Evolutionary conservation across 768 basidiomycete genomes (phyloP).

Genomic region (Collybiopsis confluens): DNA sequence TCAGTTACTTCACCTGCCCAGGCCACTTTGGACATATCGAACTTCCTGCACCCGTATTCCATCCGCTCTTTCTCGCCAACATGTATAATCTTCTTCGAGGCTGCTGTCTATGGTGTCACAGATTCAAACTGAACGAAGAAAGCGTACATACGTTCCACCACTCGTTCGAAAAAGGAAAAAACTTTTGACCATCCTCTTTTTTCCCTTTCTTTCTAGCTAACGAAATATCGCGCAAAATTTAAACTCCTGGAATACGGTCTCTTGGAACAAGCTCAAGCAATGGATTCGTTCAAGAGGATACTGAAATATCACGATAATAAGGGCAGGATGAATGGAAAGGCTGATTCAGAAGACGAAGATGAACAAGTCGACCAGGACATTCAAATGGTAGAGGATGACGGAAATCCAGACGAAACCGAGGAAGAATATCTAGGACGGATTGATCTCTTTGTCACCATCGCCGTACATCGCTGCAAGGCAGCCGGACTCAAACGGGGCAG

Average conservation of each 20-base stretch:
- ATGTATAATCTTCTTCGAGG: conserved; percentile 84
- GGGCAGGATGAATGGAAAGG: conserved; percentile 30
- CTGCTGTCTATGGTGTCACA: conserved; percentile 92
- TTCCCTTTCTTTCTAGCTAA: conserved; percentile 44
- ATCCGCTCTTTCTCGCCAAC: conserved; percentile 92
- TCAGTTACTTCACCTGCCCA: conserved; percentile 92
- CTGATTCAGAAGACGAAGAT: conserved; percentile 29
- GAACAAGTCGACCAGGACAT: conserved; percentile 21
- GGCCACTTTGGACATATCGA: conserved; percentile 99
- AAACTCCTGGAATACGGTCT: conserved; percentile 87
- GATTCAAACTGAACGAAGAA: conserved; percentile 76
- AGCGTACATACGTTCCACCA: conserved; percentile 43
- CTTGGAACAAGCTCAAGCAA: conserved; percentile 69
- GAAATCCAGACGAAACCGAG: conserved; percentile 48
- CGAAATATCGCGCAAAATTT: conserved; percentile 83
- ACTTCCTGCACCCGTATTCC: conserved; percentile 90
- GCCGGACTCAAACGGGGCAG: conserved; percentile 66
- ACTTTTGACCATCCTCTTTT: conserved; percentile 3
- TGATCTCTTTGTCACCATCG: conserved; percentile 62
- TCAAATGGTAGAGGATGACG: conserved; percentile 14
- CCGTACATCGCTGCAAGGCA: conserved; percentile 32
- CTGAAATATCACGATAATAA: conserved; percentile 27
- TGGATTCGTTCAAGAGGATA: conserved; percentile 63
- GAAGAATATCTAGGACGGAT: conserved; percentile 61
- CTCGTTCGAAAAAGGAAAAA: not conserved